These are phyloP conservation scores for Neopestalotiopsis clavispora DNA, from an alignment of 2,329 filamentous ascomycete species.

Conservation along the genomic window DNA sequence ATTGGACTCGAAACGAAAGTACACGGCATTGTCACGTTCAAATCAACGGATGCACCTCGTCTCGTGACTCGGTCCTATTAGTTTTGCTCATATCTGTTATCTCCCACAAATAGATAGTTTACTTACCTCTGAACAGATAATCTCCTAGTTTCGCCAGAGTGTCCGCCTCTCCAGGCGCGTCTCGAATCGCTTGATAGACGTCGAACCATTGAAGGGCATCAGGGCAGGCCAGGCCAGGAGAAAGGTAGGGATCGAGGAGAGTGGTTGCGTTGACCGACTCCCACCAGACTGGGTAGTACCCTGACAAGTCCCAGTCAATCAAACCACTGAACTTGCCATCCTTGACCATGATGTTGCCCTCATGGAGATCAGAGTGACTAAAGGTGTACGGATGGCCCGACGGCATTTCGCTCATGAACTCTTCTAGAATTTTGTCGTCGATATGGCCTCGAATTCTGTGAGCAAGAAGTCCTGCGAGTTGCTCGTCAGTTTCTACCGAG, in stretches of 20 bases:
- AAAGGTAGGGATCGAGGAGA: slow-evolving; percentile 17
- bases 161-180: not conserved
- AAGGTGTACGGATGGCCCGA: slow-evolving; percentile 21
- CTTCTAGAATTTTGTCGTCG: not conserved
- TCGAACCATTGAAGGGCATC: slow-evolving; percentile 21
- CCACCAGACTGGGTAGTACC: slow-evolving; percentile 24
- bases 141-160: not conserved
- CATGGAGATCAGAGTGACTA: slow-evolving; percentile 21
- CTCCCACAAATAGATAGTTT: not conserved
- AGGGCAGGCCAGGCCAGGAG: not conserved
- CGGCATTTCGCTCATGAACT: slow-evolving; percentile 24
- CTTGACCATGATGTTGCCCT: slow-evolving; percentile 23
- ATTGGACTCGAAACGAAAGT: too few relatives aligned
- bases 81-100: too few relatives aligned
- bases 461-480: not conserved
- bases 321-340: slow-evolving; percentile 22
- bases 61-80: too few relatives aligned
- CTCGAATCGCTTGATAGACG: slow-evolving; percentile 20
- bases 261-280: slow-evolving; percentile 21
- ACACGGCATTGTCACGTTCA: too few relatives aligned
- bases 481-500: not conserved
- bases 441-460: not conserved
- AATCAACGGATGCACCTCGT: too few relatives aligned
- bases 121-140: not conserved
- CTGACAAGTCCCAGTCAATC: slow-evolving; percentile 20